phyloP scores from a whole-genome alignment of 1,139 yeast genomes.

The Kodamaea alishanica region DNA sequence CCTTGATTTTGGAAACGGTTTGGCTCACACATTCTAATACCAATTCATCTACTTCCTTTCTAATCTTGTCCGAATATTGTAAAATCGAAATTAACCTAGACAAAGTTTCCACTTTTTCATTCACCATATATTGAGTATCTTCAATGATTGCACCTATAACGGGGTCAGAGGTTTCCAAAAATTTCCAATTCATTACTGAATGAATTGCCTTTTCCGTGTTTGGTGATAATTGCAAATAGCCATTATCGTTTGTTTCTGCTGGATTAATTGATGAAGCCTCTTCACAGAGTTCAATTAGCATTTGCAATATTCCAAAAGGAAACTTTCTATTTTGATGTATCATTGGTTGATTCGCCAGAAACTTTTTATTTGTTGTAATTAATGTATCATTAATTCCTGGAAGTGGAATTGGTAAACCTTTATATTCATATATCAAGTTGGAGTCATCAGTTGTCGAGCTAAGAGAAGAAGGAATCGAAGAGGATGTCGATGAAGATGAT shows the following conservation, averaged over 20 bases:
- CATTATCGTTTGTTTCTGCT: constrained; percentile 35
- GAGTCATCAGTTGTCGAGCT: constrained; percentile 14
- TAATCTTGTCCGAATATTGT: constrained; percentile 75
- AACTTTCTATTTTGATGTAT: constrained; percentile 37
- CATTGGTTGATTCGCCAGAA: constrained; percentile 12
- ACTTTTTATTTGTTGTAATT: constrained; percentile 16
- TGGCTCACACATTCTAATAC: constrained; percentile 65
- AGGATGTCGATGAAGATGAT: constrained; percentile 18
- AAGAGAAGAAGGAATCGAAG: constrained; percentile 20
- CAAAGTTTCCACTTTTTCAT: constrained; percentile 70
- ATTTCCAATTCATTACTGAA: constrained; percentile 50
- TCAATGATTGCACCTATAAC: constrained; percentile 60
- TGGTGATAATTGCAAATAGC: constrained; percentile 57
- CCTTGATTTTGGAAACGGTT: constrained; percentile 54
- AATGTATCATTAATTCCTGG: constrained; percentile 19
- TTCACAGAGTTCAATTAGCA: constrained; percentile 66
- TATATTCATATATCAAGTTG: constrained; percentile 45
- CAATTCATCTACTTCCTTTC: constrained; percentile 72
- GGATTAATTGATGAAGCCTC: constrained; percentile 74
- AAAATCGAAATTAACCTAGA: constrained; percentile 72
- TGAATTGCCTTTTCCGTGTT: constrained; percentile 63
- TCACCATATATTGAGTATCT: constrained; percentile 63
- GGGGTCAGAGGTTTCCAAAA: constrained; percentile 59
- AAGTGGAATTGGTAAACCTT: constrained; percentile 50
- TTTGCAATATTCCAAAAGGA: constrained; percentile 65